A percentile compares a stretch with the other conserved stretches of the same genome.
Conservation (phyloP, 2,329 filamentous ascomycete genomes). For the Nigrospora sphaerica region DNA sequence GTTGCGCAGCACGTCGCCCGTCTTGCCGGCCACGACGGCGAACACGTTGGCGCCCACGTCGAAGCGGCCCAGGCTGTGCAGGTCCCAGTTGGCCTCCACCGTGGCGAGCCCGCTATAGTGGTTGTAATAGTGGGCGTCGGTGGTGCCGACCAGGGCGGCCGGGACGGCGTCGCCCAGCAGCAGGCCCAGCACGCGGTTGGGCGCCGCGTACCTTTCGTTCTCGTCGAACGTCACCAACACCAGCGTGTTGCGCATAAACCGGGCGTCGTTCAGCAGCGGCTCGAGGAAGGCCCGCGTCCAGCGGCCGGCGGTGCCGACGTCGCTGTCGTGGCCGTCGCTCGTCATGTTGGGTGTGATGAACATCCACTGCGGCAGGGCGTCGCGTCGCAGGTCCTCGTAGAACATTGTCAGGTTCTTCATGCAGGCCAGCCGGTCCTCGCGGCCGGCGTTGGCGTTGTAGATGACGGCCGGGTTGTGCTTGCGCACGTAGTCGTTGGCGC, state of each 20-base stretch:
- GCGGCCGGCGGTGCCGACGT: constrained; percentile 58
- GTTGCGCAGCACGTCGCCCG: constrained; percentile 42
- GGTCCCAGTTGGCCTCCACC: constrained; percentile 61
- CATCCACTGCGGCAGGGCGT: constrained; percentile 63
- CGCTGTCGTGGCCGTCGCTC: constrained; percentile 68
- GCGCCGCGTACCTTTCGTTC: constrained; percentile 58
- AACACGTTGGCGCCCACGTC: constrained; percentile 70
- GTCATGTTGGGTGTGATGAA: constrained; percentile 73
- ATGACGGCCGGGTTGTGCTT: constrained; percentile 69
- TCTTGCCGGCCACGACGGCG: constrained; percentile 50
- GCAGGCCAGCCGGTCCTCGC: constrained; percentile 51
- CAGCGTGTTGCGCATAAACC: constrained; percentile 71
- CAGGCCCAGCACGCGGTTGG: constrained; percentile 64
- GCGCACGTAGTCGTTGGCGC: constrained; percentile 70
- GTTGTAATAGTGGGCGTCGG: constrained; percentile 63
- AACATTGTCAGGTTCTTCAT: constrained; percentile 72
- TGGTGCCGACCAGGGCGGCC: constrained; percentile 54
- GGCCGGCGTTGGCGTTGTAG: constrained; percentile 57
- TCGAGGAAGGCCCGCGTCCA: constrained; percentile 65
- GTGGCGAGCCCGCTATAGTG: constrained; percentile 66
- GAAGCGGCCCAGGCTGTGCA: constrained; percentile 63
- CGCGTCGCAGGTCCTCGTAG: constrained; percentile 54
- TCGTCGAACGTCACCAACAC: constrained; percentile 77
- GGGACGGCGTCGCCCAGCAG: constrained; percentile 72
- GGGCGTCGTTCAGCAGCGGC: constrained; percentile 59